Evolutionary conservation across 352 stramenopile species (phyloP), one percentile per base, ranked within the genome.

Genomic region (Pythium phragmitis): DNA sequence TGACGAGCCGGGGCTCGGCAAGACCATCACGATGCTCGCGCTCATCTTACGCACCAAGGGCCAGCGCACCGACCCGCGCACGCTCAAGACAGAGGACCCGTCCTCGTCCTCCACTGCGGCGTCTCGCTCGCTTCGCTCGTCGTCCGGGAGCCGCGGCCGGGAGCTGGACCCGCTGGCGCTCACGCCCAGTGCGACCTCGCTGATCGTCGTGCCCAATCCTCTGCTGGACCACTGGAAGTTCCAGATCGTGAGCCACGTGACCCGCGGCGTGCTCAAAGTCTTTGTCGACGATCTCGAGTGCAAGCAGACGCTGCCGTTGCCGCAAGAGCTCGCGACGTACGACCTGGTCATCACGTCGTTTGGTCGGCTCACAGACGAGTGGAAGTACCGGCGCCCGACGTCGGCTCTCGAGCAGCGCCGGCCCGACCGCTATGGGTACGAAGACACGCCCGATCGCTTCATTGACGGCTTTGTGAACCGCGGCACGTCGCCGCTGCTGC

Each of bases 1-100:
- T 50, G 85, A 96, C 49, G 87, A 96, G 28, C 87, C 87, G 23
- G 87, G 87, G 0, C 73, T 96, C 1, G 87, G 87, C 17, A 96
- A 96, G 68, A 96, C 87, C 0, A 92, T 96, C 55, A 94, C 87
- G 12, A 92, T 96, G 77, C 57, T 94, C 8, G 84, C 87, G 26
- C 60, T 96, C 30, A 79, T 96, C 14, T 56, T 95, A 5, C 81
- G 87, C 23, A 93, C 87, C 28, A 88, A 91, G 61, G 83, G 84
- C 7, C 79, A 89, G 57, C 51, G 65, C 0, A 66, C 72, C 1
- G 28, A 69, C n/a, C 66, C 54, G 23, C 36, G n/a, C 26, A 36
- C 36, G 14, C 36, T 51, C 2, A 14, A 33, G 3, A 47, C 56
- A 1, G 26, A 26, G 7, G 0, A 48, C 19, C 12, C 28, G 16